These are phyloP conservation scores for Plasmopara muralis DNA, from an alignment of 352 stramenopile species.

Conservation along the genomic window DNA sequence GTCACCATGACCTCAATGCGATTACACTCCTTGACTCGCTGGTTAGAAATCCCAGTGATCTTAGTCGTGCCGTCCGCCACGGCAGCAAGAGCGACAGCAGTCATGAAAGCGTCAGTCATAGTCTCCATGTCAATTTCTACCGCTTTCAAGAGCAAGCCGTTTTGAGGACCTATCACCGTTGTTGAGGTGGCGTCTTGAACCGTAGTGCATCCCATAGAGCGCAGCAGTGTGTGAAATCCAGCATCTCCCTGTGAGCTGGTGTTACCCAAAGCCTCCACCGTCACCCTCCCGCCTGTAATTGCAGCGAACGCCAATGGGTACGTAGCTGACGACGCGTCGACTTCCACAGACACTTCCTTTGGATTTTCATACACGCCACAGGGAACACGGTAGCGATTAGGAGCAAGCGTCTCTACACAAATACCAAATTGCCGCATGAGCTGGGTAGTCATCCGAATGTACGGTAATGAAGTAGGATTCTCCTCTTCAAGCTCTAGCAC, in stretches of 20 bases:
- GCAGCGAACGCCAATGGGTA: slow-evolving; percentile 96
- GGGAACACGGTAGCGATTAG: slow-evolving; percentile 70
- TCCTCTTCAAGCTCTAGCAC: slow-evolving; percentile 92
- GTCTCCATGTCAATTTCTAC: slow-evolving; percentile 95
- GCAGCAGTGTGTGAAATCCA: slow-evolving; percentile 87
- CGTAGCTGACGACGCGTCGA: slow-evolving; percentile 94
- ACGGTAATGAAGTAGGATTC: slow-evolving; percentile 94
- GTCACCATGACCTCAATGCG: slow-evolving; percentile 97
- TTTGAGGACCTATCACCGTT: slow-evolving; percentile 68
- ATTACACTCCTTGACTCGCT: slow-evolving; percentile 98
- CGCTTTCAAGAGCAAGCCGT: slow-evolving; percentile 61
- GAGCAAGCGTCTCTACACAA: slow-evolving; percentile 83
- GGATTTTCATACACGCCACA: slow-evolving; percentile 72
- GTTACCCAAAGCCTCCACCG: slow-evolving; percentile 90
- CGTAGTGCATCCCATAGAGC: slow-evolving; percentile 72
- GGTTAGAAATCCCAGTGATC: slow-evolving; percentile 98
- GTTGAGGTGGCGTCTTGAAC: slow-evolving; percentile 55
- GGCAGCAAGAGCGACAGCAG: slow-evolving; percentile 90
- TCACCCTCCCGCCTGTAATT: slow-evolving; percentile 93
- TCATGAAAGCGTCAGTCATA: slow-evolving; percentile 99
- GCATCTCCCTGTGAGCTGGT: slow-evolving; percentile 94
- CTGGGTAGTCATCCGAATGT: slow-evolving; percentile 91
- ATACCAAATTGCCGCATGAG: slow-evolving; percentile 97
- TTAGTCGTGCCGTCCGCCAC: slow-evolving; percentile 94
- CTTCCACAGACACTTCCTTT: slow-evolving; percentile 80